Evolutionary conservation across 441 rosid genomes (phyloP).

Genomic region (Aquilaria agallochum): DNA sequence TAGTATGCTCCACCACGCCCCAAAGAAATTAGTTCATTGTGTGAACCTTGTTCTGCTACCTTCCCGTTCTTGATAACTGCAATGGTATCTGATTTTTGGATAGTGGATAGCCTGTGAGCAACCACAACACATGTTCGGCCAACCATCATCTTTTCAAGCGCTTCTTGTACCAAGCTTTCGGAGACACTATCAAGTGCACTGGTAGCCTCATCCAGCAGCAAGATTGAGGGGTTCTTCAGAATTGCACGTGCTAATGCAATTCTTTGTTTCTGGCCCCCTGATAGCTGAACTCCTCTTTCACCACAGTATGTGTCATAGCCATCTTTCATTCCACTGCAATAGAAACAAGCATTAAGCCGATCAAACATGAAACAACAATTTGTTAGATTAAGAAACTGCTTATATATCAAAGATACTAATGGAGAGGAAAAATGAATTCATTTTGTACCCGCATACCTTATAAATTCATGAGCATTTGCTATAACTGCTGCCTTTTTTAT

Average conservation of each 20-base stretch:
- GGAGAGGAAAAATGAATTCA: background rate
- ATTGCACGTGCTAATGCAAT: constrained; percentile 62
- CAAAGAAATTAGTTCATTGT: constrained; percentile 38
- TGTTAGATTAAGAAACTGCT: too few species aligned
- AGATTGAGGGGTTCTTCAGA: constrained; percentile 46
- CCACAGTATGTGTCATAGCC: constrained; percentile 58
- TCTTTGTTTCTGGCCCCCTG: constrained; percentile 72
- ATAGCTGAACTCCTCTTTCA: constrained; percentile 63
- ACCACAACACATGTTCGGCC: constrained; percentile 45
- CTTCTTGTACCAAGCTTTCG: constrained; percentile 51
- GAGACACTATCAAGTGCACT: constrained; percentile 73
- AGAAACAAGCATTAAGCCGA: background rate
- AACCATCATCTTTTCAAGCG: constrained; percentile 59
- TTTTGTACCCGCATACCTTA: constrained; percentile 30
- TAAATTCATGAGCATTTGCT: constrained; percentile 65
- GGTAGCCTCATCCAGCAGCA: constrained; percentile 61
- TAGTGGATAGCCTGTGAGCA: constrained; percentile 56
- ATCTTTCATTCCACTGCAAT: constrained; percentile 58
- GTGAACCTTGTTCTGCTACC: constrained; percentile 56
- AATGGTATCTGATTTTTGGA: constrained; percentile 46
- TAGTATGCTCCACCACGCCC: constrained; percentile 39
- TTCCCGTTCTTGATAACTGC: constrained; percentile 57
- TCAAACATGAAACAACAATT: too few species aligned
- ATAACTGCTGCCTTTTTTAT: constrained; percentile 42
- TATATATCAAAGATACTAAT: too few species aligned